Conservation (phyloP, 352 stramenopile genomes). For the Globisporangium iwayamae region DNA sequence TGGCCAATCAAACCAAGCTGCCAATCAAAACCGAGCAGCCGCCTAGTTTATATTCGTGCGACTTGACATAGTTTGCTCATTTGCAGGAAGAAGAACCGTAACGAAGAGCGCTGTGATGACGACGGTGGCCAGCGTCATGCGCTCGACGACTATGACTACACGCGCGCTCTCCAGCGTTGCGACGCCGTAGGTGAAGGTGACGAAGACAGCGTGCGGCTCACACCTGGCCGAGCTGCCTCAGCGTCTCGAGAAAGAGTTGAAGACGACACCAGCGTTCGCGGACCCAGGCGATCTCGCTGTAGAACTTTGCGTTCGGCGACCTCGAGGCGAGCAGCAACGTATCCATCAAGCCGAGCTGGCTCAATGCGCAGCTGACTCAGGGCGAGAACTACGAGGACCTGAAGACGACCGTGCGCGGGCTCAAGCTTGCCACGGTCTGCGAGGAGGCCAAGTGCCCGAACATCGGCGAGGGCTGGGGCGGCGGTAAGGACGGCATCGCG, state of each 20-base stretch:
- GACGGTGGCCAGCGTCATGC: background rate
- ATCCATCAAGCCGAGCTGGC: conserved; percentile 66
- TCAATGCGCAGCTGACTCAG: conserved; percentile 82
- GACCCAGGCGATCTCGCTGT: conserved; percentile 56
- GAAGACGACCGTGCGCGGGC: conserved; percentile 66
- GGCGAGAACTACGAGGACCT: conserved; percentile 82
- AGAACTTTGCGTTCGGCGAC: conserved; percentile 66
- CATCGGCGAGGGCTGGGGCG: conserved; percentile 99
- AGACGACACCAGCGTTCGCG: conserved; percentile 49
- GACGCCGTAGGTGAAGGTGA: conserved; percentile 57
- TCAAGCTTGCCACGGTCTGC: conserved; percentile 97
- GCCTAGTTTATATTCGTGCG: conserved; percentile 11
- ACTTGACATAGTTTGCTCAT: conserved; percentile 8
- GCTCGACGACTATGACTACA: background rate
- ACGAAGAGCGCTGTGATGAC: background rate
- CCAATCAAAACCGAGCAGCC: conserved; percentile 4
- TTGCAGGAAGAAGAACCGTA: background rate
- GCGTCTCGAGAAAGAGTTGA: conserved; percentile 54
- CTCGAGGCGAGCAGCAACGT: conserved; percentile 15
- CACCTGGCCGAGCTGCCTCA: conserved; percentile 65
- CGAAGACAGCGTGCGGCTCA: conserved; percentile 50
- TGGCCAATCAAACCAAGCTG: conserved; percentile 11
- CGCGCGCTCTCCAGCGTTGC: conserved; percentile 17
- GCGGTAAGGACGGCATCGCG: conserved; percentile 88
- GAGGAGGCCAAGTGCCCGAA: conserved; percentile 99